A percentile compares a stretch with the other conserved stretches of the same genome.
phyloP scores from a whole-genome alignment of 1,284 basidiomycete genomes.

The Leccinum subrobustum region DNA sequence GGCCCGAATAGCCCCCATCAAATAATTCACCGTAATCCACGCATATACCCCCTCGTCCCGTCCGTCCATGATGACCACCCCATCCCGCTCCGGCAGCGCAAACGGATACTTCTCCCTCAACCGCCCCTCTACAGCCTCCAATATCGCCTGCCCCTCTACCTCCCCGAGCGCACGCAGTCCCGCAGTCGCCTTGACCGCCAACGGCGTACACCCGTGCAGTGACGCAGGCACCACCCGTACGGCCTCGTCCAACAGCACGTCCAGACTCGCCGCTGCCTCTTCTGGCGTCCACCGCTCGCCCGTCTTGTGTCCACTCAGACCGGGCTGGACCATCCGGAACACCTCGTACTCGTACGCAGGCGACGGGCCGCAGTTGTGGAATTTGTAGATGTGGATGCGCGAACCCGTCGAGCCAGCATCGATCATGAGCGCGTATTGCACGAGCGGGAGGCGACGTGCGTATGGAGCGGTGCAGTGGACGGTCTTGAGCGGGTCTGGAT shows the following conservation, averaged over 20 bases:
- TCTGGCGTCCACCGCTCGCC: constrained; percentile 35
- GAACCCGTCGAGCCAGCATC: constrained; percentile 98
- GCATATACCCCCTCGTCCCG: constrained; percentile 96
- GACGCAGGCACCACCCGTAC: constrained; percentile 70
- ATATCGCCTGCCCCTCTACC: constrained; percentile 69
- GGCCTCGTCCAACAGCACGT: constrained; percentile 82
- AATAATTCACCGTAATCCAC: constrained; percentile 98
- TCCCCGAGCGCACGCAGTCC: constrained; percentile 80
- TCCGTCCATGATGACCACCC: constrained; percentile 92
- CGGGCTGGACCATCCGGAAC: constrained; percentile 83
- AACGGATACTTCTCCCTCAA: constrained; percentile 76
- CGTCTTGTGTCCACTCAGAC: constrained; percentile 48
- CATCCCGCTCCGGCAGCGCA: constrained; percentile 57
- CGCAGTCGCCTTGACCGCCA: constrained; percentile 95
- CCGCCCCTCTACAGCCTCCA: constrained; percentile 72
- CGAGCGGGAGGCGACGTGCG: constrained; percentile 50
- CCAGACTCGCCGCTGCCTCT: constrained; percentile 80
- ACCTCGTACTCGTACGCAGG: constrained; percentile 92
- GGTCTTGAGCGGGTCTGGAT: constrained; percentile 64
- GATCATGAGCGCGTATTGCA: constrained; percentile 96
- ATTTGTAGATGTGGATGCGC: constrained; percentile 97
- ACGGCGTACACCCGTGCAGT: constrained; percentile 85
- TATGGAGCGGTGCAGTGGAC: constrained; percentile 64
- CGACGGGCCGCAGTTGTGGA: constrained; percentile 84
- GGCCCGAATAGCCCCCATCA: constrained; percentile 72